Percentiles rank a stretch among this genome's conserved stretches.
Evolutionary conservation across 2,329 filamentous ascomycete species (phyloP).

Genomic region (Ophiobolus disseminans): DNA sequence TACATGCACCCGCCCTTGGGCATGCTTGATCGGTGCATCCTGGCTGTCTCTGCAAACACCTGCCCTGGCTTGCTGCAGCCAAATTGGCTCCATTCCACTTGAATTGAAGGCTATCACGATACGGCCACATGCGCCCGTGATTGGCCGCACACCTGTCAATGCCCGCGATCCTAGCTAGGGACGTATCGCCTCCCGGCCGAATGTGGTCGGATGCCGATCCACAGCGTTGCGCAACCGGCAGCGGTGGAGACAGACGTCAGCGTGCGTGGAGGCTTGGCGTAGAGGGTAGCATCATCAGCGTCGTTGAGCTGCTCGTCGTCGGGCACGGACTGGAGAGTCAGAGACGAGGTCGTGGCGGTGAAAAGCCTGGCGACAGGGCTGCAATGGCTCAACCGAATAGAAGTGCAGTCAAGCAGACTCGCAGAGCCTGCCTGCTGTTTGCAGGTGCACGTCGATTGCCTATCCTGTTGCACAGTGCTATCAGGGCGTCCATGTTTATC

Average conservation of each 20-base stretch:
- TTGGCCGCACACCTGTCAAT: slow-evolving; percentile 21
- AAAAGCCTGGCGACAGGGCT: slow-evolving; percentile 11
- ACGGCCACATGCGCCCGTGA: slow-evolving; percentile 19
- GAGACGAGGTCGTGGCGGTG: slow-evolving; percentile 28
- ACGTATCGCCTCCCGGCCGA: slow-evolving; percentile 25
- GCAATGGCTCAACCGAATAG: slow-evolving; percentile 2
- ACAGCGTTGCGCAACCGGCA: slow-evolving; percentile 8
- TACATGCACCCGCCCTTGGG: slow-evolving; percentile 17
- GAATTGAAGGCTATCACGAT: slow-evolving; percentile 24
- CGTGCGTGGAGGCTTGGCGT: slow-evolving; percentile 25
- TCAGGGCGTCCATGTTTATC: no score
- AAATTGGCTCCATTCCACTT: slow-evolving; percentile 10
- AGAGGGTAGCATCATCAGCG: slow-evolving; percentile 3
- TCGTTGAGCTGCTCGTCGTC: slow-evolving; percentile 18
- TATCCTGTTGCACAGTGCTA: no score
- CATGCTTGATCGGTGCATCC: slow-evolving; percentile 19
- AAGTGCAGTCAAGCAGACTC: not conserved
- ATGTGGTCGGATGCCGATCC: slow-evolving; percentile 18
- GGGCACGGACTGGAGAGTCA: slow-evolving; percentile 17
- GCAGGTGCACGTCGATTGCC: no score
- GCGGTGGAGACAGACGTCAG: slow-evolving; percentile 32
- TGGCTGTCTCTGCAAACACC: slow-evolving; percentile 33
- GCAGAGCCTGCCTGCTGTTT: no score
- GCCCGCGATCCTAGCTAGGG: slow-evolving; percentile 25
- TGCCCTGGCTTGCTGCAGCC: slow-evolving; percentile 18